phyloP scores from a whole-genome alignment of 306 rosid species.

The Malus orientalis region DNA sequence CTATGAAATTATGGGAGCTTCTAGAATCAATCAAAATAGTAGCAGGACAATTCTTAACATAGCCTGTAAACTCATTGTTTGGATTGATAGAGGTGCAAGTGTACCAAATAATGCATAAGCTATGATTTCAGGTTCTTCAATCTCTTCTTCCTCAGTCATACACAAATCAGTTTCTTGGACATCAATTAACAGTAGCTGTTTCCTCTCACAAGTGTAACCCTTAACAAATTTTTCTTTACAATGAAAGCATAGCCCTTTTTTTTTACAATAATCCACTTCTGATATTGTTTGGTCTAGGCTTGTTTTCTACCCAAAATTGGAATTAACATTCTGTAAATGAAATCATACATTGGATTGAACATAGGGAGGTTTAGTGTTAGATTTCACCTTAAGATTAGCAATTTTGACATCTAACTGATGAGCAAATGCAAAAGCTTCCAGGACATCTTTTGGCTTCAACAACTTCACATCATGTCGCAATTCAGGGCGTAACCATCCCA shows the following conservation, averaged over 20 bases:
- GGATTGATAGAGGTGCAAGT: too few species aligned
- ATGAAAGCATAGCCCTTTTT: neutral
- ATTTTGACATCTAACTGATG: neutral
- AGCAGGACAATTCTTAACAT: neutral
- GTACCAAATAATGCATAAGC: neutral
- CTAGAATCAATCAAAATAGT: neutral
- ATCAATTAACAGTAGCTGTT: neutral
- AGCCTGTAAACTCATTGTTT: too few species aligned
- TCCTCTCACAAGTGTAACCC: neutral
- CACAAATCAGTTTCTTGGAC: neutral
- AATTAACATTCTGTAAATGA: too few species aligned
- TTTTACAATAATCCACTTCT: neutral
- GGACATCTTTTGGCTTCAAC: neutral
- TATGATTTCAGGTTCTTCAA: neutral
- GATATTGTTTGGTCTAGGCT: too few species aligned
- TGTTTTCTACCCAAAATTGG: too few species aligned
- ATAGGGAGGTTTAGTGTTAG: too few species aligned
- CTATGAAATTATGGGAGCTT: neutral
- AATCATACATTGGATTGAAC: too few species aligned
- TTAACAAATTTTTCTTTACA: neutral
- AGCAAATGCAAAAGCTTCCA: neutral
- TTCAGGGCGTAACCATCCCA: too few species aligned
- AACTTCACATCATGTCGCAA: neutral
- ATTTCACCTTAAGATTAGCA: too few species aligned
- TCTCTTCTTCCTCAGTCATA: neutral